These are phyloP conservation scores for Aspergillus eucalypticola DNA, from an alignment of 2,329 filamentous ascomycete genomes.

Conservation along the genomic window DNA sequence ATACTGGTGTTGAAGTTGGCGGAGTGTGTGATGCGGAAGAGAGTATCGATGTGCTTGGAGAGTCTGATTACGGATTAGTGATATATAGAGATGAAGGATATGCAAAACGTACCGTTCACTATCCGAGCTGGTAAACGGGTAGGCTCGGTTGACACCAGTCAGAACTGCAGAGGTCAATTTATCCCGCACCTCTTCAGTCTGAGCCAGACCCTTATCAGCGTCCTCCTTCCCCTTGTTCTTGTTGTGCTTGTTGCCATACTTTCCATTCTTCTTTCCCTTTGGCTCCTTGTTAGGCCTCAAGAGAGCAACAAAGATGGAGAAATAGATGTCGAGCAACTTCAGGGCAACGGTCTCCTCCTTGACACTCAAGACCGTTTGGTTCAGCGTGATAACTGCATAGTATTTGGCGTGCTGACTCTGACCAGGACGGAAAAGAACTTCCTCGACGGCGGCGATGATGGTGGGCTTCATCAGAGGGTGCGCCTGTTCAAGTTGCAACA, in stretches of 20 bases:
- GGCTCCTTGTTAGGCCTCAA: conserved; percentile 63
- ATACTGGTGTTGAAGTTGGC: conserved; percentile 99
- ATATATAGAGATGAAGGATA: not conserved
- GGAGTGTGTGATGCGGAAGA: conserved; percentile 95
- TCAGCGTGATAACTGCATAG: conserved; percentile 93
- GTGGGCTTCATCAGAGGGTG: conserved; percentile 94
- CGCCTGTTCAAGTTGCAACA: conserved; percentile 84
- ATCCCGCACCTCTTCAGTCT: conserved; percentile 73
- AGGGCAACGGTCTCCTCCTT: conserved; percentile 81
- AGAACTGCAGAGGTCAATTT: conserved; percentile 90
- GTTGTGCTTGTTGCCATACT: conserved; percentile 39
- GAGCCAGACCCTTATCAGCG: conserved; percentile 37
- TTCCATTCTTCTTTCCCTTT: conserved; percentile 37
- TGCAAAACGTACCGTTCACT: conserved; percentile 62
- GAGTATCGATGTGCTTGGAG: conserved; percentile 85
- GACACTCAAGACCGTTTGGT: conserved; percentile 87
- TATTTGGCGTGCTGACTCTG: conserved; percentile 90
- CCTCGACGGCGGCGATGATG: conserved; percentile 82
- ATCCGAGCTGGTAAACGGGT: conserved; percentile 85
- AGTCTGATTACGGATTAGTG: conserved; percentile 54
- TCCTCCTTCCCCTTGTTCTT: conserved; percentile 54
- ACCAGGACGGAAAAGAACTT: conserved; percentile 81
- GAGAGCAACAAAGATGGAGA: conserved; percentile 79
- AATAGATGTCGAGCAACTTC: conserved; percentile 85
- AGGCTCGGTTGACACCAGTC: conserved; percentile 92